Percentiles rank a stretch among this genome's conserved stretches.
These are phyloP conservation scores for Nasturtium officinale DNA, from an alignment of 345 rosid species.

Conservation along the genomic window DNA sequence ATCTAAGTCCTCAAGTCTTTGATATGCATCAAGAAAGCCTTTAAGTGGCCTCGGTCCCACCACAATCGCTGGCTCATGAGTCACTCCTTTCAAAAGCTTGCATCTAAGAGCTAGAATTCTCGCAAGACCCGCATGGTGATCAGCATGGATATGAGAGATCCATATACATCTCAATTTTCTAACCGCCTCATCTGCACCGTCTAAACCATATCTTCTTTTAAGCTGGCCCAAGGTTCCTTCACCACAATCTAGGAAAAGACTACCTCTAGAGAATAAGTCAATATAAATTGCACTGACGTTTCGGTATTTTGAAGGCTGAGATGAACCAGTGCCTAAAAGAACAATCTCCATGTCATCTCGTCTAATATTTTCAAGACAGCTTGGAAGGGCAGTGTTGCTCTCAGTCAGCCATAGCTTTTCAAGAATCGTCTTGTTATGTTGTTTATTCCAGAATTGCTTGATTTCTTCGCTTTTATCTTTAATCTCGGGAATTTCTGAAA, in stretches of 20 bases:
- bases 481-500: slow-evolving; percentile 74
- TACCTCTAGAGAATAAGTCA: slow-evolving; percentile 75
- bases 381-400: slow-evolving; percentile 54
- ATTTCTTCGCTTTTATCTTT: slow-evolving; percentile 62
- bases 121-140: slow-evolving; percentile 89
- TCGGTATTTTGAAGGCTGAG: slow-evolving; percentile 96
- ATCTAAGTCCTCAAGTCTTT: slow-evolving; percentile 91
- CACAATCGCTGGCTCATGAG: slow-evolving; percentile 80
- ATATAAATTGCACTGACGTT: slow-evolving; percentile 79
- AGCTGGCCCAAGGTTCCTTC: slow-evolving; percentile 97
- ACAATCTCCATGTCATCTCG: slow-evolving; percentile 91
- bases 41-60: slow-evolving; percentile 79
- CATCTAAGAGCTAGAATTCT: slow-evolving; percentile 81
- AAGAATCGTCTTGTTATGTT: slow-evolving; percentile 37
- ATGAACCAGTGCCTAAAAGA: slow-evolving; percentile 92
- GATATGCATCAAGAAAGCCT: slow-evolving; percentile 81
- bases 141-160: slow-evolving; percentile 98
- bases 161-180: slow-evolving; percentile 72
- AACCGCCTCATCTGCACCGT: slow-evolving; percentile 72
- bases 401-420: slow-evolving; percentile 62
- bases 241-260: slow-evolving; percentile 87
- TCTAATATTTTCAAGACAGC: slow-evolving; percentile 71
- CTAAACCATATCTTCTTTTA: slow-evolving; percentile 87
- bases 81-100: slow-evolving; percentile 59
- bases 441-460: slow-evolving; percentile 55